A percentile compares a stretch with the other conserved stretches of the same genome.
Conservation (phyloP, 2,329 filamentous ascomycete species). For the Penicillium sp. region DNA sequence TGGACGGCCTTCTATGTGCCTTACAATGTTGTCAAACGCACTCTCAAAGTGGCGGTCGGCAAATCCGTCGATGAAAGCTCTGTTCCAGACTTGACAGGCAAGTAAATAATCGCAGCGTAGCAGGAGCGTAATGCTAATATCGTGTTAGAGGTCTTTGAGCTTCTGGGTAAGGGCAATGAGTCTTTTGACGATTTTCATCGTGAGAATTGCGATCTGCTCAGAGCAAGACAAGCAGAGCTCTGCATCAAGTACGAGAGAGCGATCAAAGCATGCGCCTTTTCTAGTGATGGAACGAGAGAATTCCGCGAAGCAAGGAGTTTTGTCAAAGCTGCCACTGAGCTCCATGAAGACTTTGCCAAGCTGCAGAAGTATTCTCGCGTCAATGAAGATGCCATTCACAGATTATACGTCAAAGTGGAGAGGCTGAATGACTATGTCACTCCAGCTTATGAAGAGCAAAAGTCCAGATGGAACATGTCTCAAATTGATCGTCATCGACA, state of each 20-base stretch:
- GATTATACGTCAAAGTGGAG: constrained; percentile 10
- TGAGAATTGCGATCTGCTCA: constrained; percentile 1
- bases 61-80: not conserved
- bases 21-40: constrained; percentile 29
- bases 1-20: constrained; percentile 31
- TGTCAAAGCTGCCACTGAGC: not conserved
- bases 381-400: constrained; percentile 21
- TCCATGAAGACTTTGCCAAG: constrained; percentile 15
- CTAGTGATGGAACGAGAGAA: not conserved
- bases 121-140: not conserved
- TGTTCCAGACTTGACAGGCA: not conserved
- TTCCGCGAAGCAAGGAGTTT: not conserved
- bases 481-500: not conserved
- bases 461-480: not conserved
- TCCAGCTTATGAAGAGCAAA: not conserved
- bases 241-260: not conserved
- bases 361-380: constrained; percentile 16
- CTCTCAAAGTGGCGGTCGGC: constrained; percentile 15
- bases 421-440: not conserved
- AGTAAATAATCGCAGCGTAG: not conserved
- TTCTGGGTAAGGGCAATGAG: constrained; percentile 1
- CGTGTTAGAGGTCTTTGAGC: not conserved
- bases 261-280: constrained; percentile 1
- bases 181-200: not conserved
- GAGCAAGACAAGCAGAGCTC: not conserved